A percentile compares a stretch with the other conserved stretches of the same genome.
These are phyloP conservation scores for Capronia coronata DNA, from an alignment of 2,329 filamentous ascomycete genomes.

Conservation along the genomic window DNA sequence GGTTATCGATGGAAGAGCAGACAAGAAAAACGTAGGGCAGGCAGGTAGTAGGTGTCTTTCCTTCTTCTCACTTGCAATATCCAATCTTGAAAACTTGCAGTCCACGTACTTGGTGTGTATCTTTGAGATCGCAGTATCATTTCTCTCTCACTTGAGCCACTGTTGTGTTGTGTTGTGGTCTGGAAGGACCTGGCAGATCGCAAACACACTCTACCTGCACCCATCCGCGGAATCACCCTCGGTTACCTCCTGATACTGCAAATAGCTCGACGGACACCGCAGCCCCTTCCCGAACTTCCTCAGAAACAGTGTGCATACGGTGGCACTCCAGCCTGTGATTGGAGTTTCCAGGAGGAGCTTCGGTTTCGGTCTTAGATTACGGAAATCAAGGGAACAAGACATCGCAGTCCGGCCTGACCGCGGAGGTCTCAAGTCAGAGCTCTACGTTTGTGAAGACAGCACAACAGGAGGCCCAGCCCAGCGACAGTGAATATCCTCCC, in stretches of 20 bases:
- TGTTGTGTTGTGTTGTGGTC: not conserved
- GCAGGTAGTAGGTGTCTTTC: not conserved
- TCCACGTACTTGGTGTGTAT: slow-evolving; percentile 4
- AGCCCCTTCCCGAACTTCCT: slow-evolving; percentile 11
- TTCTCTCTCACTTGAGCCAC: slow-evolving; percentile 1
- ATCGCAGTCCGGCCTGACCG: not conserved
- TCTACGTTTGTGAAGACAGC: not conserved
- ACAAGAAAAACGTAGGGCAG: not conserved
- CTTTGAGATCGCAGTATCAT: slow-evolving; percentile 2
- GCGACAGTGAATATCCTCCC: not conserved
- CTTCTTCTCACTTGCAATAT: slow-evolving; percentile 9
- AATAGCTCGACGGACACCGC: not conserved
- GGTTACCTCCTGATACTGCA: not conserved
- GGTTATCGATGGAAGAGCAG: not conserved
- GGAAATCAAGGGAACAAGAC: slow-evolving; percentile 1
- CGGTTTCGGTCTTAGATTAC: not conserved
- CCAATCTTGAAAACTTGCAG: slow-evolving; percentile 4
- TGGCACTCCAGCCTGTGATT: slow-evolving; percentile 9
- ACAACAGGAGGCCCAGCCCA: not conserved
- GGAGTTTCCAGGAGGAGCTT: slow-evolving; percentile 13
- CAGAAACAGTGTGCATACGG: slow-evolving; percentile 5
- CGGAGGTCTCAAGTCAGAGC: not conserved
- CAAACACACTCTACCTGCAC: slow-evolving; percentile 1
- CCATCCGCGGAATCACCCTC: not conserved
- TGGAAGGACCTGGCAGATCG: not conserved